Conservation (phyloP, 176 grass and related monocot species). For the Oryza glaberrima region DNA sequence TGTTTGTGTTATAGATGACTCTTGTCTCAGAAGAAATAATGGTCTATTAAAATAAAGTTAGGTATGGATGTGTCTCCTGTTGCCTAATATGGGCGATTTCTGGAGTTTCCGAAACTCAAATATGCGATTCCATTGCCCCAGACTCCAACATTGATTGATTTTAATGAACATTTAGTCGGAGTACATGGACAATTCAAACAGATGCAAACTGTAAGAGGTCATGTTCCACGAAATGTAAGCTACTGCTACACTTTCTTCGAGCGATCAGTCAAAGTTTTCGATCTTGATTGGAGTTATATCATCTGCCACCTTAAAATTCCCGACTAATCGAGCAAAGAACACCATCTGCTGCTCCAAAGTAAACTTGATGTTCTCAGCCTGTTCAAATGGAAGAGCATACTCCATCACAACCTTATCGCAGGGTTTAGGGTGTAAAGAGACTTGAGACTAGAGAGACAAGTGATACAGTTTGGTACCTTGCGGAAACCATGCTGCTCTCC, state of each 20-base stretch:
- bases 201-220: neutral
- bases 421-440: neutral
- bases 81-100: no score
- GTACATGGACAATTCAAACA: neutral
- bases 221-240: constrained; percentile 9
- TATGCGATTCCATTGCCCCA: no score
- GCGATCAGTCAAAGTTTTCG: constrained; percentile 74
- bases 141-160: no score
- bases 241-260: neutral
- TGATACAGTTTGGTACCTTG: constrained; percentile 50
- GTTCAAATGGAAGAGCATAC: constrained; percentile 26
- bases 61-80: no score
- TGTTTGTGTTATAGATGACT: no score
- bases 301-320: constrained; percentile 81
- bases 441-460: neutral
- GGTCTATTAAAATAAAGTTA: no score
- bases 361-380: constrained; percentile 95
- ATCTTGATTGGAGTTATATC: constrained; percentile 85
- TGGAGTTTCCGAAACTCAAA: no score
- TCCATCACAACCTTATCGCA: constrained; percentile 12
- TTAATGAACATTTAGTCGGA: neutral
- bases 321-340: constrained; percentile 77
- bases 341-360: constrained; percentile 94
- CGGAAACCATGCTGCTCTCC: constrained; percentile 92
- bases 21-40: no score